A percentile compares a stretch with the other conserved stretches of the same genome.
These are phyloP conservation scores for Quercus engelmannii DNA, from an alignment of 306 rosid genomes.

Conservation along the genomic window DNA sequence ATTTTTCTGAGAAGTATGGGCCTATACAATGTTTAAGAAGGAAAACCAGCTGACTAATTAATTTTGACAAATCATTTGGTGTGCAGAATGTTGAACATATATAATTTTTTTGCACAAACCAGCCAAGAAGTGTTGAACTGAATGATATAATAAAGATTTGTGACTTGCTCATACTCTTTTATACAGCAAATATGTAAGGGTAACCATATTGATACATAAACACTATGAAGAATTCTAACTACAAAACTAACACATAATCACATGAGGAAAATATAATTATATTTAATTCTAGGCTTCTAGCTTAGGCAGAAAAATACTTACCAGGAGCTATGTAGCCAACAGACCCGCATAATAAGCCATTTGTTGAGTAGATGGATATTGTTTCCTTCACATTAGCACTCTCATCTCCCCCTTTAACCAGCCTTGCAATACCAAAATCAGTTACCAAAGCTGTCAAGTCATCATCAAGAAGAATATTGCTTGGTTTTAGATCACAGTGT, in stretches of 20 bases:
- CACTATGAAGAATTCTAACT: background rate
- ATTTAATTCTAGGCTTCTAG: background rate
- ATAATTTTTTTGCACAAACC: background rate
- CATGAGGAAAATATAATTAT: background rate
- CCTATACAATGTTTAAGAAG: background rate
- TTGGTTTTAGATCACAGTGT: conserved; percentile 93
- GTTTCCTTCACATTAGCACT: conserved; percentile 22
- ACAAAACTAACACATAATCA: background rate
- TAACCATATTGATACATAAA: no score
- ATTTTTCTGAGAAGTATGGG: background rate
- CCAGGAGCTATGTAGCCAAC: conserved; percentile 94
- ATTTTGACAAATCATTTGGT: background rate
- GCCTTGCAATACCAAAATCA: conserved; percentile 87
- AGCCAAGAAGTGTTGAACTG: background rate
- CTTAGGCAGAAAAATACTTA: conserved; percentile 24
- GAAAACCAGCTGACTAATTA: background rate
- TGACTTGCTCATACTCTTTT: no score
- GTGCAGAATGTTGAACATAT: background rate
- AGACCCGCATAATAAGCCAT: conserved; percentile 80
- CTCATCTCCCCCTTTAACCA: conserved; percentile 43
- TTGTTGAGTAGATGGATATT: conserved; percentile 57
- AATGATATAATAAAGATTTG: background rate
- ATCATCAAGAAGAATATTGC: conserved; percentile 80
- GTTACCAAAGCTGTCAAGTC: conserved; percentile 81
- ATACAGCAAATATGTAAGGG: no score